Evolutionary conservation across 208 protist genomes (phyloP).

Genomic region (Crithidia thermophila): DNA sequence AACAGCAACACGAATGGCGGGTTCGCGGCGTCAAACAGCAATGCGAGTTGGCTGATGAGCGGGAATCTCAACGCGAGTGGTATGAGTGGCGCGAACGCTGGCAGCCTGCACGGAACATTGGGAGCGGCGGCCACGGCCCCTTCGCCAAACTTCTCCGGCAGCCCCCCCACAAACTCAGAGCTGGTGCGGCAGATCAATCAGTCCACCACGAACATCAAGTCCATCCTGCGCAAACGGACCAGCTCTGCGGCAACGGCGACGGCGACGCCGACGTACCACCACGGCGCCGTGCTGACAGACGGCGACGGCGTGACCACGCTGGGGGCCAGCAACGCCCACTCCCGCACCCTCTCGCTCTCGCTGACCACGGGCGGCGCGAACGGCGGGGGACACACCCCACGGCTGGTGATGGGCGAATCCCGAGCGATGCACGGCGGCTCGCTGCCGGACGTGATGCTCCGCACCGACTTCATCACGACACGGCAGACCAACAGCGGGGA

Average conservation of each 20-base stretch:
- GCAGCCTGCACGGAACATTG: neutral
- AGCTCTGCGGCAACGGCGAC: neutral
- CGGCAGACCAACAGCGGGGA: slow-evolving; percentile 14
- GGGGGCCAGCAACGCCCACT: neutral
- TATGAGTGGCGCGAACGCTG: neutral
- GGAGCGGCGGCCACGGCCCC: neutral
- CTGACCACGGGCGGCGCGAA: neutral
- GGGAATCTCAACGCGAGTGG: neutral
- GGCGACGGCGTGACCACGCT: neutral
- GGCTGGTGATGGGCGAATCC: neutral
- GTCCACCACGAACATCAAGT: slow-evolving; percentile 20
- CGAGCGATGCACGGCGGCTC: neutral
- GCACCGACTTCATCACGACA: slow-evolving; percentile 28
- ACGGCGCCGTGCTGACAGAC: neutral
- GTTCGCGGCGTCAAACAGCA: neutral
- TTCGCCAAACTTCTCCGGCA: neutral
- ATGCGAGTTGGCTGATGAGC: slow-evolving; percentile 2
- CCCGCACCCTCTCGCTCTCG: slow-evolving; percentile 12
- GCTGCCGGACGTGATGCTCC: slow-evolving; percentile 2
- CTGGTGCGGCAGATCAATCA: slow-evolving; percentile 29
- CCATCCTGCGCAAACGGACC: slow-evolving; percentile 23
- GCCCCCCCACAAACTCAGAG: slow-evolving; percentile 26
- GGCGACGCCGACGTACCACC: neutral
- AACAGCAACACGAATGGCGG: too few relatives aligned
- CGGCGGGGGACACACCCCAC: neutral